These are phyloP conservation scores for Chrysophaeum taylorii DNA, from an alignment of 352 stramenopile species.

Conservation along the genomic window DNA sequence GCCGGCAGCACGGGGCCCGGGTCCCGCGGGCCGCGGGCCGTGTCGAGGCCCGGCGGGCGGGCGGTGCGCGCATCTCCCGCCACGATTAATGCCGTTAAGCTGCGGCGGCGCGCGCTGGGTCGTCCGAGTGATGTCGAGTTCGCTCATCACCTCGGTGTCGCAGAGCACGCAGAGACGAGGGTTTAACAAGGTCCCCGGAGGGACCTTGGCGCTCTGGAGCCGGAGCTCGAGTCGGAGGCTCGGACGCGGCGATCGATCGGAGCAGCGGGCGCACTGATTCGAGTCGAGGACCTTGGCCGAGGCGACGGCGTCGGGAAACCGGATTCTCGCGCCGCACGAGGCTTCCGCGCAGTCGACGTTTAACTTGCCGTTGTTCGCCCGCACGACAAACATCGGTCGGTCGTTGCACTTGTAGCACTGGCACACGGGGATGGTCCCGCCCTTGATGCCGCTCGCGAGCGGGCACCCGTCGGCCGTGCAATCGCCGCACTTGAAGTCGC, in stretches of 20 bases:
- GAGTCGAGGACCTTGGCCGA: neutral
- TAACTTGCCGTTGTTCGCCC: neutral
- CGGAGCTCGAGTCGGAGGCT: neutral
- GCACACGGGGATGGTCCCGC: neutral
- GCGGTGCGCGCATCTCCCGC: no score
- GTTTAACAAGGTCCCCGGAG: neutral
- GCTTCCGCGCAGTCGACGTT: neutral
- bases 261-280: neutral
- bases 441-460: neutral
- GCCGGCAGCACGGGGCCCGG: no score
- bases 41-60: no score
- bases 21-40: no score
- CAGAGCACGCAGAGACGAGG: slow-evolving; percentile 3
- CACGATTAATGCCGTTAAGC: no score
- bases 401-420: neutral
- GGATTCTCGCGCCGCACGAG: neutral
- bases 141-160: no score
- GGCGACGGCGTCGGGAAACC: neutral
- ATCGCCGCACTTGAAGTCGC: neutral
- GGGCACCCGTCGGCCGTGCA: neutral
- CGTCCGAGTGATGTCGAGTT: no score
- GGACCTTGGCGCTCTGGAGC: neutral
- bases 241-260: neutral
- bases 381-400: neutral
- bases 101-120: no score